Conservation (phyloP, 2,329 filamentous ascomycete species). For the Cytospora mali region DNA sequence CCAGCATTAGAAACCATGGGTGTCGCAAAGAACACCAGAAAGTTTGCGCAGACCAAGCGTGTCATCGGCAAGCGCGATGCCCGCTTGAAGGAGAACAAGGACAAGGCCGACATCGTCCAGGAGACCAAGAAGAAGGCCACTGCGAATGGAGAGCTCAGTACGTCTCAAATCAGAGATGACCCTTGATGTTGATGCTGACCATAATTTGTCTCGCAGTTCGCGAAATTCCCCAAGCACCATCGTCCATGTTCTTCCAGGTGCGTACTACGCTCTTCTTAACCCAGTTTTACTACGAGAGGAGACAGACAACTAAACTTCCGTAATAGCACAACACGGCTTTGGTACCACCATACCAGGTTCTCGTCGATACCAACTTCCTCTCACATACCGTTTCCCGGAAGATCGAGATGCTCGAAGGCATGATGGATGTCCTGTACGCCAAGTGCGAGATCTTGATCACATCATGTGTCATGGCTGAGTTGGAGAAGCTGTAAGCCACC, state of each 20-base stretch:
- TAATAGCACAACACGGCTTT: conserved; percentile 76
- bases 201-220: conserved; percentile 16
- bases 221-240: conserved; percentile 69
- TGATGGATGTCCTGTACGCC: conserved; percentile 93
- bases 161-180: conserved; percentile 29
- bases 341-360: conserved; percentile 76
- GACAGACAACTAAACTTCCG: not conserved
- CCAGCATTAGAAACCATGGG: conserved; percentile 65
- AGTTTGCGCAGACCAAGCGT: conserved; percentile 84
- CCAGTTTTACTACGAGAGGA: not conserved
- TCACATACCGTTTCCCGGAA: conserved; percentile 90
- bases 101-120: conserved; percentile 62
- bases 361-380: conserved; percentile 89
- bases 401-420: conserved; percentile 54
- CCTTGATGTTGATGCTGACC: conserved; percentile 10
- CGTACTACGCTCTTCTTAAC: not conserved
- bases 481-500: conserved; percentile 9
- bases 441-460: conserved; percentile 90
- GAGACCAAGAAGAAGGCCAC: conserved; percentile 61
- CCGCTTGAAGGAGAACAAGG: conserved; percentile 78
- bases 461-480: conserved; percentile 61
- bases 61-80: conserved; percentile 81
- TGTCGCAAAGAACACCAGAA: conserved; percentile 85
- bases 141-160: conserved; percentile 61
- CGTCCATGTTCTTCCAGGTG: conserved; percentile 77